Evolutionary conservation across 2,329 filamentous ascomycete species (phyloP), one percentile per base, ranked within the genome.

Genomic region (Talaromyces sp.): DNA sequence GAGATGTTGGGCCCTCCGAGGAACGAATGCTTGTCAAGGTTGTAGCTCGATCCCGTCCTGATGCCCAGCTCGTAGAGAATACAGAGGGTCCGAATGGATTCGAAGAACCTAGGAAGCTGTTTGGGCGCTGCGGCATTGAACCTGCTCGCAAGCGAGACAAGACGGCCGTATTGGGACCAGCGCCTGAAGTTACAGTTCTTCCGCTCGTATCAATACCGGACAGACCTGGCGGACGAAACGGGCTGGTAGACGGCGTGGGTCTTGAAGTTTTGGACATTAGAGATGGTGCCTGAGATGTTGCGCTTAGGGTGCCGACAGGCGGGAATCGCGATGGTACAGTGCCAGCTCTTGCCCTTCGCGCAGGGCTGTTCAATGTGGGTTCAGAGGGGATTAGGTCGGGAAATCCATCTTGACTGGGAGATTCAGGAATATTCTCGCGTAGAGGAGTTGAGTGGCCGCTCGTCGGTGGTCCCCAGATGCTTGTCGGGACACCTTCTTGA

Each of bases 261-360:
- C 93, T 88, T 36, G 91, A 91, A 5, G 92, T 91, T 76, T 96
- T 95, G 62, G 91, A 86, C 59, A 90, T 84, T 47, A 87, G 80
- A 1, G 84, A 80, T 61, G 83, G 79, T 72, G 83, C 79, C 72
- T 89, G 84, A 17, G 88, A 78, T 70, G 82, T 85, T 40, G 79
- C 73, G 53, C 81, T 89, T 65, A 86, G 83, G 5, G 86, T 85
- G 61, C 88, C 88, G 29, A 90, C 89, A 17, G 91, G 90, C 34
- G 93, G 93, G 76, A 99, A 96, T 69, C 94, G 87, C 54, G 95
- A 98, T 25, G 95, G 95, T n/a, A 99, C 89, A 2, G 95, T 99
- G 70, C 95, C 95, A 67, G 95, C 95, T 76, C 95, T 88, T 71
- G 92, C 90, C 75, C 95, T 89, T 69, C 95, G 88, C 58, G 88